Percentiles rank a stretch among this genome's conserved stretches.
Conservation (phyloP, 2,329 filamentous ascomycete species). For the Endocalyx cinctus region DNA sequence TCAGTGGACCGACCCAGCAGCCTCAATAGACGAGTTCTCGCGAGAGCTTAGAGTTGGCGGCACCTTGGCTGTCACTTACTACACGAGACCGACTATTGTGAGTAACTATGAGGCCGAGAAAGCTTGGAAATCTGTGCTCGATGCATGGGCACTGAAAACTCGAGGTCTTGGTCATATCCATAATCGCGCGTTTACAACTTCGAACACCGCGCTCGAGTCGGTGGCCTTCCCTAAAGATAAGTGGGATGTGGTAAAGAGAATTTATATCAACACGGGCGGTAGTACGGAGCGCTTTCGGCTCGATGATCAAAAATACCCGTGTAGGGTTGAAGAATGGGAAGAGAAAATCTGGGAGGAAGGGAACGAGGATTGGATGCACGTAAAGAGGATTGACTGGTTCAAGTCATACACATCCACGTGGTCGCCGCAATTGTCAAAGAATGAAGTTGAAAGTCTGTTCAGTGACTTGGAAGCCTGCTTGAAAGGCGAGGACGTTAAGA, state of each 20-base stretch:
- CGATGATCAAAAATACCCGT: constrained; percentile 2
- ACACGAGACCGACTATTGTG: constrained; percentile 10
- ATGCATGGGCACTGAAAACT: constrained; percentile 2
- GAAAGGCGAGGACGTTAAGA: constrained; percentile 8
- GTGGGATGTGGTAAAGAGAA: constrained; percentile 11
- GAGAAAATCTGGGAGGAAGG: constrained; percentile 12
- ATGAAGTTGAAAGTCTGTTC: constrained; percentile 11
- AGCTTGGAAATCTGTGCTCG: constrained; percentile 8
- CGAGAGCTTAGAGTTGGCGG: constrained; percentile 17
- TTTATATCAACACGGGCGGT: constrained; percentile 14
- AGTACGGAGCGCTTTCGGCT: constrained; percentile 3
- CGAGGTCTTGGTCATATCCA: background rate
- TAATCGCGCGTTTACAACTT: constrained; percentile 1
- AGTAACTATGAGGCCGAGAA: constrained; percentile 5
- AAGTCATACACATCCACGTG: constrained; percentile 12
- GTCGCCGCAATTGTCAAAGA: constrained; percentile 8
- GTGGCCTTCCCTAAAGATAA: constrained; percentile 10
- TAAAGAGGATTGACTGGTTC: constrained; percentile 13
- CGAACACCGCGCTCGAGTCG: constrained; percentile 8
- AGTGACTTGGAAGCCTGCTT: constrained; percentile 10
- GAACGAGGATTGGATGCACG: constrained; percentile 10
- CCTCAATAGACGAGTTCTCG: constrained; percentile 16
- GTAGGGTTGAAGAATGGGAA: constrained; percentile 9
- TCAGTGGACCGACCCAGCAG: constrained; percentile 16
- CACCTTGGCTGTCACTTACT: constrained; percentile 17